These are phyloP conservation scores for Spergularia marina DNA, from an alignment of 148 eudicot species.

Conservation along the genomic window DNA sequence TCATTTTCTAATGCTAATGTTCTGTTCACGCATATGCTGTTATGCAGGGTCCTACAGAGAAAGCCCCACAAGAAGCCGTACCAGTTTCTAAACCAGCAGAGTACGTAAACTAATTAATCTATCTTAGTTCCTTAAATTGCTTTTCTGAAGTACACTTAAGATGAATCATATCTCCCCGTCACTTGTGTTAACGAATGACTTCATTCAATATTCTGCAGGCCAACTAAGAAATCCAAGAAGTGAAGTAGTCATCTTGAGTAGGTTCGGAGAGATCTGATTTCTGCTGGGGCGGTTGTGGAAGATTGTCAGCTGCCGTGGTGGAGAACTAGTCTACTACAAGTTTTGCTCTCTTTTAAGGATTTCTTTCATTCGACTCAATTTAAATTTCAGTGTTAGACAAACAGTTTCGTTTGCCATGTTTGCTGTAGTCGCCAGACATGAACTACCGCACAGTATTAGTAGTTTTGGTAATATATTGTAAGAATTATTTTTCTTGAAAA, in stretches of 20 bases:
- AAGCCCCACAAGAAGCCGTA: slow-evolving; percentile 31
- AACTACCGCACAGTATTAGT: slow-evolving; percentile 15
- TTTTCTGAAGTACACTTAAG: no score
- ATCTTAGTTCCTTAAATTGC: no score
- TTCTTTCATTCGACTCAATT: neutral
- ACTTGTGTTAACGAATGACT: no score
- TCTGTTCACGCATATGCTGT: neutral
- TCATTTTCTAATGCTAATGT: neutral
- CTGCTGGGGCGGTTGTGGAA: neutral
- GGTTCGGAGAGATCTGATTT: neutral
- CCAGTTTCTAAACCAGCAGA: slow-evolving; percentile 23
- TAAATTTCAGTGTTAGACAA: neutral
- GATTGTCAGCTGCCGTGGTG: neutral
- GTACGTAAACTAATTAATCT: neutral
- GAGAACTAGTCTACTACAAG: neutral
- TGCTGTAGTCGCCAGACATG: slow-evolving; percentile 10
- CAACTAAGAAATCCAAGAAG: slow-evolving; percentile 37
- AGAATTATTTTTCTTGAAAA: neutral
- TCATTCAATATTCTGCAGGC: slow-evolving; percentile 8
- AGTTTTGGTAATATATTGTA: slow-evolving; percentile 8
- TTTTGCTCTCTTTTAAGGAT: neutral
- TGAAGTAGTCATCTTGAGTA: slow-evolving; percentile 15
- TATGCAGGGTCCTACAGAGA: slow-evolving; percentile 36
- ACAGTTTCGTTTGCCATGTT: slow-evolving; percentile 8
- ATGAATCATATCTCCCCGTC: no score